Base-by-base conservation (phyloP, 1,139 yeast species). In the Zygoascus sp. region DNA sequence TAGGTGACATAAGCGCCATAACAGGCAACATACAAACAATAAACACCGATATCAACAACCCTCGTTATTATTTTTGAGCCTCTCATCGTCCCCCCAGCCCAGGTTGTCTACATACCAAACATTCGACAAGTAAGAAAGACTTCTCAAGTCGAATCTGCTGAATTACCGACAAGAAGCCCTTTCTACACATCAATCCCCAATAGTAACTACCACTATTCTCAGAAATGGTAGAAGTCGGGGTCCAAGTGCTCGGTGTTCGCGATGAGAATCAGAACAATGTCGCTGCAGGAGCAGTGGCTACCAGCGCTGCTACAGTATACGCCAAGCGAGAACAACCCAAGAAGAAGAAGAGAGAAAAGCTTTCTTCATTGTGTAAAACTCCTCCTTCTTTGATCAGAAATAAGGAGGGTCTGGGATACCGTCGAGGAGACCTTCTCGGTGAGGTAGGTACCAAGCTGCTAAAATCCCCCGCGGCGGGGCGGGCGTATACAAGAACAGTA, bases 371-470 rank as follows among this genome's bases (percentile, higher is more conserved):
- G 47, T 90, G 97, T 66, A 88, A 88, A 66, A 90, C 97, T 3
- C 97, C 97, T 2, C 97, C 97, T 32, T 83, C 95, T 15, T 79
- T 88, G 53, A 94, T 92, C 58, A 78, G 92, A 58, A 88, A 95
- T 38, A 78, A 92, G 69, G 76, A 79, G 54, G 96, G 97, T 47
- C 77, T 87, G 62, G 95, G 89, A 59, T 92, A 87, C 67, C 87
- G 87, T 59, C 80, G 98, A 63, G 97, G 97, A 2, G 76, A 76
- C 50, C 89, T 90, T 58, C 73, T 94, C 34, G 99, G 99, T 27
- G 98, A 89, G 71, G 67, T 62, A 50, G 13, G 62, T 47, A 16
- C 13, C 2, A 25, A n/a, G n/a, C n/a, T n/a, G n/a, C n/a, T n/a
- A n/a, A n/a, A n/a, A n/a, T n/a, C n/a, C n/a, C n/a, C n/a, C n/a